Conservation (phyloP, 306 rosid species). For the Aeschynomene evenia region DNA sequence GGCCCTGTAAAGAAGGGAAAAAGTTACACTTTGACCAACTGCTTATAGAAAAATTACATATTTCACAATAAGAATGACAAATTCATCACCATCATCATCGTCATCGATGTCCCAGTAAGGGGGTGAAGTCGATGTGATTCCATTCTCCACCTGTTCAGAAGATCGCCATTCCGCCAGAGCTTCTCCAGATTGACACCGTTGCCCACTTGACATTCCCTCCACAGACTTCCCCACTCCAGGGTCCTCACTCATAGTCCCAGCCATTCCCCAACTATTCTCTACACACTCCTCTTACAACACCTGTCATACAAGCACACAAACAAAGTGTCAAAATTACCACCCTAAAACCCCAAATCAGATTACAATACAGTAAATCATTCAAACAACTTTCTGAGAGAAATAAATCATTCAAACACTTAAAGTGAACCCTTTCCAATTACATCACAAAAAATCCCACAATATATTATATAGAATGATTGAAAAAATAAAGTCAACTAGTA, state of each 20-base stretch:
- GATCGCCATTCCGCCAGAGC: constrained; percentile 94
- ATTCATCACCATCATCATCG: constrained; percentile 74
- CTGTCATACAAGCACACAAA: constrained; percentile 32
- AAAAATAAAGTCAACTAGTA: neutral
- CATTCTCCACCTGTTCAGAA: constrained; percentile 96
- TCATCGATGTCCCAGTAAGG: constrained; percentile 93
- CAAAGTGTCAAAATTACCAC: constrained; percentile 3
- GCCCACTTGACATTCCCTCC: constrained; percentile 77
- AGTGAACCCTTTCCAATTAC: neutral
- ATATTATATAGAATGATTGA: neutral
- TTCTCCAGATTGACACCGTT: constrained; percentile 77
- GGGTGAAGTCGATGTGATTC: constrained; percentile 86
- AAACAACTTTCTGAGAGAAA: neutral
- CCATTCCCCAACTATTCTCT: constrained; percentile 65
- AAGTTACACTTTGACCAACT: neutral
- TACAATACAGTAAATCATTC: constrained; percentile 12
- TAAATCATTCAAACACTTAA: neutral
- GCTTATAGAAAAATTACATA: neutral
- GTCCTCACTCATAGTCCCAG: constrained; percentile 77
- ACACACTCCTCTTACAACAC: constrained; percentile 39
- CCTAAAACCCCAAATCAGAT: constrained; percentile 29
- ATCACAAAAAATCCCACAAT: neutral
- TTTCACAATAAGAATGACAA: constrained; percentile 26
- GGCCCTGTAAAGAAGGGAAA: constrained; percentile 56
- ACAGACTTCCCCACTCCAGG: constrained; percentile 69